These are phyloP conservation scores for Rhizophagus sp. DNA, from an alignment of 192 early-diverging fungal species.

Conservation along the genomic window DNA sequence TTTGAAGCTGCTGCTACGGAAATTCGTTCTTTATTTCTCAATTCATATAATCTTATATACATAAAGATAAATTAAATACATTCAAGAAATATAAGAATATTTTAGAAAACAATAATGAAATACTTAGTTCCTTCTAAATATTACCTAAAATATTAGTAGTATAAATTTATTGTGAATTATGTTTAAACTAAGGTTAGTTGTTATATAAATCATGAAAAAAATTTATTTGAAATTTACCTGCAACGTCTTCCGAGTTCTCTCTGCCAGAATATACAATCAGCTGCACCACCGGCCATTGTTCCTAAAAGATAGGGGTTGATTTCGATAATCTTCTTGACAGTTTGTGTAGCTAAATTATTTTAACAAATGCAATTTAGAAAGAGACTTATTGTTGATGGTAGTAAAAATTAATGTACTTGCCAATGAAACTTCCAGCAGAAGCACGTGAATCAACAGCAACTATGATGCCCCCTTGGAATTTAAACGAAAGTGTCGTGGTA, in stretches of 20 bases:
- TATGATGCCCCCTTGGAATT: conserved; percentile 91
- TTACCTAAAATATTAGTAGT: too few relatives aligned
- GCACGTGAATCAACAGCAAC: conserved; percentile 97
- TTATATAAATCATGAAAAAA: neutral
- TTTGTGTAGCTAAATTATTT: conserved; percentile 72
- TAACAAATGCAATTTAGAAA: neutral
- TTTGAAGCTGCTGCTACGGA: conserved; percentile 98
- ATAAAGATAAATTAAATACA: too few relatives aligned
- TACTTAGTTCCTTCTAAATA: too few relatives aligned
- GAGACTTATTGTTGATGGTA: neutral
- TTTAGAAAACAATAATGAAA: too few relatives aligned
- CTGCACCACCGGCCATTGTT: conserved; percentile 99
- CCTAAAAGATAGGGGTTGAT: conserved; percentile 98
- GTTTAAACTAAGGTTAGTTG: neutral
- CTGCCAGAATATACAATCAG: conserved; percentile 98
- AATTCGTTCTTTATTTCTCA: conserved; percentile 98
- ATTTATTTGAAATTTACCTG: conserved; percentile 38
- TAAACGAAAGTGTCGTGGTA: conserved; percentile 98
- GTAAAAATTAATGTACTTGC: conserved; percentile 45
- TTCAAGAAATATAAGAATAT: too few relatives aligned
- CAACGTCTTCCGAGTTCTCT: conserved; percentile 94
- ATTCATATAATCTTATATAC: conserved; percentile 77
- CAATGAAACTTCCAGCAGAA: conserved; percentile 86
- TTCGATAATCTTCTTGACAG: conserved; percentile 98
- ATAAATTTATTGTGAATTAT: conserved; percentile 28